Percentiles rank a stretch among this genome's conserved stretches.
Evolutionary conservation across 2,329 filamentous ascomycete genomes (phyloP).

Genomic region (Neoascochyta sp.): DNA sequence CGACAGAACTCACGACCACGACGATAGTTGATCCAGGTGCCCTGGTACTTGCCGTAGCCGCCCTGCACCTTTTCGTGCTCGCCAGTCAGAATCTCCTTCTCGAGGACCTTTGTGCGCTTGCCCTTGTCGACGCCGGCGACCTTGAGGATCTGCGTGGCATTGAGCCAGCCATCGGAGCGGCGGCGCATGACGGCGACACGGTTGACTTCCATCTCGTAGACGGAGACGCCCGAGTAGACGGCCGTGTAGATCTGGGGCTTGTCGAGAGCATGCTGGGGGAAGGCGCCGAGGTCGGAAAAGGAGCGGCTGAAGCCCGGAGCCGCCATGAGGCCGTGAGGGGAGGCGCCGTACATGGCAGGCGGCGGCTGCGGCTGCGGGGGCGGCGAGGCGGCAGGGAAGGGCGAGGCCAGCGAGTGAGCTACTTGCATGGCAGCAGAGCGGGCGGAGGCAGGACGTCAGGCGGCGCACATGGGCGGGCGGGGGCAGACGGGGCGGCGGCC

Average conservation of each 20-base stretch:
- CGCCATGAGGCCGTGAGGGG: slow-evolving; percentile 32
- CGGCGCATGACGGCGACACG: slow-evolving; percentile 92
- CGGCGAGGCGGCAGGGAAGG: slow-evolving; percentile 25
- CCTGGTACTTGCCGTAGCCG: slow-evolving; percentile 98
- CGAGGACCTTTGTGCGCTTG: slow-evolving; percentile 93
- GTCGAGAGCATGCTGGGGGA: slow-evolving; percentile 38
- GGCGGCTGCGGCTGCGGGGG: slow-evolving; percentile 18
- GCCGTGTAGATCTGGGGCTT: slow-evolving; percentile 58
- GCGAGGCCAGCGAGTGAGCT: slow-evolving; percentile 28
- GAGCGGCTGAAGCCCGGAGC: slow-evolving; percentile 37
- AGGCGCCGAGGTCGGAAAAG: slow-evolving; percentile 38
- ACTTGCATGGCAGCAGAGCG: slow-evolving; percentile 32
- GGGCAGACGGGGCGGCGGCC: slow-evolving; percentile 1
- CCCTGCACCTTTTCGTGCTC: slow-evolving; percentile 98
- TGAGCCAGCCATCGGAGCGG: slow-evolving; percentile 91
- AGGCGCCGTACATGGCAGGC: slow-evolving; percentile 33
- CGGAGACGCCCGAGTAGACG: slow-evolving; percentile 90
- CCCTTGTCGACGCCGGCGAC: slow-evolving; percentile 97
- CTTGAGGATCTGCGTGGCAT: slow-evolving; percentile 97
- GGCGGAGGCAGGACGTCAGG: slow-evolving; percentile 9
- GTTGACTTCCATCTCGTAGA: slow-evolving; percentile 99
- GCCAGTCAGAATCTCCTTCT: slow-evolving; percentile 94
- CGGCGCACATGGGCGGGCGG: slow-evolving; percentile 14
- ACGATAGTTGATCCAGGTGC: slow-evolving; percentile 95
- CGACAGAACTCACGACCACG: slow-evolving; percentile 89